A percentile compares a stretch with the other conserved stretches of the same genome.
Evolutionary conservation across 257 asterid genomes (phyloP).

Genomic region (Linaria vulgaris): DNA sequence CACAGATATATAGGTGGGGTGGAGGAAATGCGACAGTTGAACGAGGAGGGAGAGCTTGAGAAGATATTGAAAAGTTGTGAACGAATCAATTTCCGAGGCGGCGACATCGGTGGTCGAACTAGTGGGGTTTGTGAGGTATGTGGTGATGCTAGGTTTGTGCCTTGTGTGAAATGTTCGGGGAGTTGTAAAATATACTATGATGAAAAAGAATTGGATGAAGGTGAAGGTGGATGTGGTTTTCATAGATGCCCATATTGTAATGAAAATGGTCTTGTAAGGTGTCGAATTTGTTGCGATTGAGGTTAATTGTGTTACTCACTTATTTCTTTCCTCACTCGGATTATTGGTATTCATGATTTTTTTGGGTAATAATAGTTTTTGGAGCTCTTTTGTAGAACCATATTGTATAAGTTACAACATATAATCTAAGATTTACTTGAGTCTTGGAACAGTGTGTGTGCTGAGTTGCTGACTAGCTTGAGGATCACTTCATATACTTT

Average conservation of each 20-base stretch:
- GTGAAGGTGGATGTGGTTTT: no score
- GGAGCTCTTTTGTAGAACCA: no score
- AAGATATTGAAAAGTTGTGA: conserved; percentile 41
- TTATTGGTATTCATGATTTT: no score
- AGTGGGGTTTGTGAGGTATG: conserved; percentile 32
- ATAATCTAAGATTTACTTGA: no score
- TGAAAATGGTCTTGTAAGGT: conserved; percentile 39
- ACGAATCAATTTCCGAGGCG: conserved; percentile 21
- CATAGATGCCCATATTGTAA: conserved; percentile 31
- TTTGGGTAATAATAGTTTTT: no score
- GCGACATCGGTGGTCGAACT: no score
- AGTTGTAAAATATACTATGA: conserved; percentile 24
- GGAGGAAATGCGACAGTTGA: conserved; percentile 42
- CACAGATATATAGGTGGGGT: conserved; percentile 43
- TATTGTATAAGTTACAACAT: no score
- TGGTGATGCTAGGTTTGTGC: conserved; percentile 29
- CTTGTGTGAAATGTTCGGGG: conserved; percentile 19
- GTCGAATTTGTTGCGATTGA: conserved; percentile 30
- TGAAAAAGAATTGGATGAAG: conserved; percentile 9
- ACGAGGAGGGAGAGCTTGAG: conserved; percentile 41
- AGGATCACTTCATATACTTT: no score
- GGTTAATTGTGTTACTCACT: no score
- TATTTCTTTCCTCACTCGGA: no score
- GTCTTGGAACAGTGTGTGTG: no score
- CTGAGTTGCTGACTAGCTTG: no score